A percentile compares a stretch with the other conserved stretches of the same genome.
Evolutionary conservation across 169 alveolate species (phyloP).

Genomic region (Plasmodium sp.): DNA sequence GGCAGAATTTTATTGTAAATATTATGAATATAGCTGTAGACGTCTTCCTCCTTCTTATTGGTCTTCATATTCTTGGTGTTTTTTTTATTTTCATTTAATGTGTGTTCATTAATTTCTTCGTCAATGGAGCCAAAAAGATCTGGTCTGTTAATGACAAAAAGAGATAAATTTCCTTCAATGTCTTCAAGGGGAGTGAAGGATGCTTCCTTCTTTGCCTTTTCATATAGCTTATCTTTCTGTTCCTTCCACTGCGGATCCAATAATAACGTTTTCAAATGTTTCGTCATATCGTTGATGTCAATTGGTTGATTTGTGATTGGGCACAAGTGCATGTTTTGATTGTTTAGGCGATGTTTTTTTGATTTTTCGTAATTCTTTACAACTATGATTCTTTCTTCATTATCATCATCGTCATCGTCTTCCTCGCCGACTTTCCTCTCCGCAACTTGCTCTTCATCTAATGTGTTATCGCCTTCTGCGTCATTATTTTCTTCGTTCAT

Average conservation of each 20-base stretch:
- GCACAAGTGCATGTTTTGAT: constrained; percentile 91
- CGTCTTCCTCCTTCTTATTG: constrained; percentile 39
- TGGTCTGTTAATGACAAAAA: constrained; percentile 92
- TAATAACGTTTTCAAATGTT: constrained; percentile 94
- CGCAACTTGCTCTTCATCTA: constrained; percentile 11
- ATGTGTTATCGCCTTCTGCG: constrained; percentile 61
- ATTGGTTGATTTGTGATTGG: constrained; percentile 96
- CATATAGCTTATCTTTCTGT: constrained; percentile 89
- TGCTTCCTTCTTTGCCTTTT: constrained; percentile 90
- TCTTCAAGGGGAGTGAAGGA: constrained; percentile 90
- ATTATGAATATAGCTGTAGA: constrained; percentile 58
- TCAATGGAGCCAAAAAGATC: constrained; percentile 94
- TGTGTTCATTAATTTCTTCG: constrained; percentile 84
- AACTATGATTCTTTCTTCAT: constrained; percentile 89
- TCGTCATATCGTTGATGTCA: constrained; percentile 93
- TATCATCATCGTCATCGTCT: constrained; percentile 74
- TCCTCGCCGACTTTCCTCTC: not conserved
- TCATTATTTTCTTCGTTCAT: constrained; percentile 37
- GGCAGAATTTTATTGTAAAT: constrained; percentile 45
- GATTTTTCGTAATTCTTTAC: constrained; percentile 86
- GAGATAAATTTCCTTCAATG: constrained; percentile 90
- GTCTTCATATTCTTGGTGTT: constrained; percentile 15
- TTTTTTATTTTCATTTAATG: constrained; percentile 56
- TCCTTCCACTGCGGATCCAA: constrained; percentile 98
- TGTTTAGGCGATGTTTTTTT: constrained; percentile 77